Evolutionary conservation across 148 eudicot species (phyloP), one percentile per base, ranked within the genome.

Genomic region (Chenopodium quinoa): DNA sequence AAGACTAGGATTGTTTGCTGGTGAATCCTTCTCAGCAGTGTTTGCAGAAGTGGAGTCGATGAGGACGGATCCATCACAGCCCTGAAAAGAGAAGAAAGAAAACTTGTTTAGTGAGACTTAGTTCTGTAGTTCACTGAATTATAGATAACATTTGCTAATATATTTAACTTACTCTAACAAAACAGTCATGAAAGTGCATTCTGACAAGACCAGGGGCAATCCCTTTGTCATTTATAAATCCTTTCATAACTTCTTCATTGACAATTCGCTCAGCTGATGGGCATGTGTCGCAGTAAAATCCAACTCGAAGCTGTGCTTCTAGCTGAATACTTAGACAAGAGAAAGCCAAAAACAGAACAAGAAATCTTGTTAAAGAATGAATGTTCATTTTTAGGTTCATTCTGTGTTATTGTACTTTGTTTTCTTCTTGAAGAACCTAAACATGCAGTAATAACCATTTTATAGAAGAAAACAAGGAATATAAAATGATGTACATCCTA

Each of bases 51-150:
- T 92, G 1, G 98, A 91, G 77, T 94, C 92, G 32, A 94, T 89
- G 17, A 94, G 92, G 76, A 94, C 91, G 0, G 98, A 94, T 17
- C 83, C 98, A 87, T 94, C 98, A 79, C 98, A 94, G 40, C 97
- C 97, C 97, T 90, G 75, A 11, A 64, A 76, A 67, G 10, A 75
- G 16, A 7, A 11, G 37, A 37, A 27, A 3, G 20, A 48, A 9
- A 27, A 13, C 6, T 56, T 56, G 22, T 64, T 48, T 74, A 74
- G 62, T 64, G 52, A 50, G 37, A 1, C 37, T 13, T 40, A 40
- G 44, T 5, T 40, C 48, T 12, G 31, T 27, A 13, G 23, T 23
- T 23, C 44, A 75, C 34, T 27, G 19, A 67, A 67, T 7, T 13
- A 67, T 12, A 56, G 4, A 56, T 17, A 56, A 3, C 7, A 14